phyloP scores from a whole-genome alignment of 1,284 basidiomycete genomes.

The Leccinum variabile region DNA sequence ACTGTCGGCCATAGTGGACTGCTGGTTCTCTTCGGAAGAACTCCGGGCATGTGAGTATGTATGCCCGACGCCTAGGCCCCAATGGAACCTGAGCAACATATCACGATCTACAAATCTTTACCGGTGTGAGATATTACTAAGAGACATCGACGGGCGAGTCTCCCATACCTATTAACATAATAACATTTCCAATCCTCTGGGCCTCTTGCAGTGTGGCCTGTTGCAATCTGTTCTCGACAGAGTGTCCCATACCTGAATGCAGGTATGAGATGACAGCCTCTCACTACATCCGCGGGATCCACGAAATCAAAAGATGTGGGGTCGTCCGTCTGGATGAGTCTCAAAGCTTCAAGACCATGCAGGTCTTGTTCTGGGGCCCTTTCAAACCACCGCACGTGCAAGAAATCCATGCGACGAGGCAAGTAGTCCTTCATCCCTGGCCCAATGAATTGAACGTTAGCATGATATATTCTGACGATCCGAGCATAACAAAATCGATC shows the following conservation, averaged over 20 bases:
- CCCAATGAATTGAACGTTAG: background rate
- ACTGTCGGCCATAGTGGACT: no score
- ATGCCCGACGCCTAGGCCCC: no score
- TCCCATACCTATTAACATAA: no score
- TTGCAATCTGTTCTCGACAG: no score
- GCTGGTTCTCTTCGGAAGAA: no score
- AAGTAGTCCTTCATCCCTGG: background rate
- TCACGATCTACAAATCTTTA: no score
- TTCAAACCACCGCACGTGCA: background rate
- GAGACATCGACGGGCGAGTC: no score
- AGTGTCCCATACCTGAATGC: background rate
- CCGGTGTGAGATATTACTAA: no score
- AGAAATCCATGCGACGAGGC: background rate
- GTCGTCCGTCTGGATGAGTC: background rate
- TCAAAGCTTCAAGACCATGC: background rate
- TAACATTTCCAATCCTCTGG: no score
- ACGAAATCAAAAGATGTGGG: background rate
- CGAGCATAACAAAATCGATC: background rate
- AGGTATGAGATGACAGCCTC: background rate
- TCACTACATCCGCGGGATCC: background rate
- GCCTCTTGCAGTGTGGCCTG: no score
- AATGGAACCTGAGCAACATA: no score
- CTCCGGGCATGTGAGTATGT: no score
- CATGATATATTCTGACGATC: background rate
- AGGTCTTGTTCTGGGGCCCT: background rate